Percentiles rank a stretch among this genome's conserved stretches.
Evolutionary conservation across 2,329 filamentous ascomycete genomes (phyloP).

Genomic region (Trichoderma afroharzianum): DNA sequence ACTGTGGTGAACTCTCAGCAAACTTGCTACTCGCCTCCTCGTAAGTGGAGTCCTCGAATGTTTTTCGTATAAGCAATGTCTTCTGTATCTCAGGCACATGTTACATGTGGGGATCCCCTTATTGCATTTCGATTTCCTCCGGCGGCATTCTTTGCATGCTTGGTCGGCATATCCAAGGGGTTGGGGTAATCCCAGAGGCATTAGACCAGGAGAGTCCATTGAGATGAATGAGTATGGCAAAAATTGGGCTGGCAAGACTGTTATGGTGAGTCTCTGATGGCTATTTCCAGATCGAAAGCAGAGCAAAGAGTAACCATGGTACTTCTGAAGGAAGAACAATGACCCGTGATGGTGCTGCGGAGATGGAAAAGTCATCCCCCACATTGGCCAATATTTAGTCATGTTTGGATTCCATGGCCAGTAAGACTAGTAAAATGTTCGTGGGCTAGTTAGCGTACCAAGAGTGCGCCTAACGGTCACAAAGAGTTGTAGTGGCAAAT

Average conservation of each 20-base stretch:
- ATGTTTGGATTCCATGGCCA: neutral
- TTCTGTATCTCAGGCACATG: conserved; percentile 40
- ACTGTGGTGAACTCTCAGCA: neutral
- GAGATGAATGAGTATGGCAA: neutral
- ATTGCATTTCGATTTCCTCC: conserved; percentile 40
- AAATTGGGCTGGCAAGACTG: neutral
- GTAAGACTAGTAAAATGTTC: neutral
- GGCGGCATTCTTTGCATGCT: conserved; percentile 40
- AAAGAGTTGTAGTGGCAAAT: neutral
- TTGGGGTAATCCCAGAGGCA: neutral
- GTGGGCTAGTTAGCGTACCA: neutral
- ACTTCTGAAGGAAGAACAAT: neutral
- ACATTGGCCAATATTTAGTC: neutral
- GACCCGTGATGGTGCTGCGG: neutral
- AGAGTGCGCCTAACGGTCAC: neutral
- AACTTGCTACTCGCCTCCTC: conserved; percentile 33
- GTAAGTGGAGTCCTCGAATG: conserved; percentile 46
- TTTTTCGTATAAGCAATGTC: conserved; percentile 48
- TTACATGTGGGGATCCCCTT: conserved; percentile 36
- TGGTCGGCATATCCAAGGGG: conserved; percentile 26
- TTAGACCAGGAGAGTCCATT: neutral
- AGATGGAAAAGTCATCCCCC: neutral
- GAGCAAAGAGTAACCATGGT: neutral
- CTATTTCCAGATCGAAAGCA: neutral
- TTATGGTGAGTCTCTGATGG: neutral